Conservation (phyloP, 768 basidiomycete species). For the Clitopilus hobsonii region DNA sequence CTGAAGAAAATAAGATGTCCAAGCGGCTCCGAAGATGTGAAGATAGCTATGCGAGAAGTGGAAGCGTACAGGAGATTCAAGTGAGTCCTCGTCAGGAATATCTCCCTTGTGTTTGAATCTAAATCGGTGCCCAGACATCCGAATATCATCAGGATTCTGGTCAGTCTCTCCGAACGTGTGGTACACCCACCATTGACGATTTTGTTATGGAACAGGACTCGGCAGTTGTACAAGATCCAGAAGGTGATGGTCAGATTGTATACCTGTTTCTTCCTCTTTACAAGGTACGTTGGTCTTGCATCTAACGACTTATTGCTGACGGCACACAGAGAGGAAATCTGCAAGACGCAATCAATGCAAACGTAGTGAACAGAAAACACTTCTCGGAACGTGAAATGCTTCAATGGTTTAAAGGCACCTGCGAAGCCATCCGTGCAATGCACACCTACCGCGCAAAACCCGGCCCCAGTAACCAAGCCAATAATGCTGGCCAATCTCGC, state of each 20-base stretch:
- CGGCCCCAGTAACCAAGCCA: constrained; percentile 13
- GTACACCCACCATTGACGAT: background rate
- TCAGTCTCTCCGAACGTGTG: constrained; percentile 22
- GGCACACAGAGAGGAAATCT: constrained; percentile 75
- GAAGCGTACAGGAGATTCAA: constrained; percentile 94
- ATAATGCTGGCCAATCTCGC: constrained; percentile 22
- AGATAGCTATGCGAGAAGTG: constrained; percentile 84
- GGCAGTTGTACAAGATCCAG: constrained; percentile 89
- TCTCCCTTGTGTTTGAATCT: background rate
- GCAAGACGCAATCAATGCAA: constrained; percentile 89
- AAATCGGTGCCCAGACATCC: constrained; percentile 59
- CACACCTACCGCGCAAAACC: constrained; percentile 68
- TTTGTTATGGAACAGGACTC: constrained; percentile 59
- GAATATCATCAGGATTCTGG: constrained; percentile 94
- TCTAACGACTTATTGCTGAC: background rate
- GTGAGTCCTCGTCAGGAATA: constrained; percentile 39
- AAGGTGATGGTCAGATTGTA: constrained; percentile 91
- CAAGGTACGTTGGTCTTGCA: constrained; percentile 46
- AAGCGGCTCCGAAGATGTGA: constrained; percentile 81
- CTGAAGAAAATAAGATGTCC: constrained; percentile 97
- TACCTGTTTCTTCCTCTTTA: constrained; percentile 95
- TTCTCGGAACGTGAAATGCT: constrained; percentile 90
- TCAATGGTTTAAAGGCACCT: constrained; percentile 88
- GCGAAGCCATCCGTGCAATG: constrained; percentile 91
- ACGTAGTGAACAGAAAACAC: constrained; percentile 75